These are phyloP conservation scores for Magnaporthiopsis incrustans DNA, from an alignment of 2,329 filamentous ascomycete species.

Conservation along the genomic window DNA sequence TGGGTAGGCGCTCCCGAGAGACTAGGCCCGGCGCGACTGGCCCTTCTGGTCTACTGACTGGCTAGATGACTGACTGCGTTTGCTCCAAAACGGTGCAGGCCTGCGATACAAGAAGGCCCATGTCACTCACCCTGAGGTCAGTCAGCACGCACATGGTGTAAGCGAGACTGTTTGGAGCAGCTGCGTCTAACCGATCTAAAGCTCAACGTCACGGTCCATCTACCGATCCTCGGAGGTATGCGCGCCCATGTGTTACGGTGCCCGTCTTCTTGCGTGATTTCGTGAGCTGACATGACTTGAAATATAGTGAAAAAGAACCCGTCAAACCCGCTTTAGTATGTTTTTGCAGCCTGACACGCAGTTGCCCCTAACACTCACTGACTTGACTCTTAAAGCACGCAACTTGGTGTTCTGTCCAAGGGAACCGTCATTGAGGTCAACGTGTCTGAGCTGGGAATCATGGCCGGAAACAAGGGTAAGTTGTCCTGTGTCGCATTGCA, in stretches of 20 bases:
- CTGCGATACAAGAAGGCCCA: conserved; percentile 73
- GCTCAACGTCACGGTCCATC: conserved; percentile 59
- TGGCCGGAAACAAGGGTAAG: conserved; percentile 7
- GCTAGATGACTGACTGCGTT: background rate
- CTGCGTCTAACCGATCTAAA: background rate
- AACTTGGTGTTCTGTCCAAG: conserved; percentile 79
- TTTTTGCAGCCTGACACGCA: conserved; percentile 53
- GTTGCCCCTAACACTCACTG: conserved; percentile 47
- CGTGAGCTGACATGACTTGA: conserved; percentile 52
- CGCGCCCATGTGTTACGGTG: conserved; percentile 39
- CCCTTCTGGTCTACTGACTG: background rate
- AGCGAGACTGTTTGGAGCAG: background rate
- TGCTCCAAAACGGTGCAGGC: conserved; percentile 10
- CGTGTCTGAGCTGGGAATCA: conserved; percentile 81
- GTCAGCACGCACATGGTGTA: no score
- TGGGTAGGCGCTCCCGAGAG: conserved; percentile 39
- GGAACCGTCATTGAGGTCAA: conserved; percentile 82
- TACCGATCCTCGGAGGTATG: conserved; percentile 62
- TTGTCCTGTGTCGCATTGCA: background rate
- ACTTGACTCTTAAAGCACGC: conserved; percentile 43
- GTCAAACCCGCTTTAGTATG: conserved; percentile 69
- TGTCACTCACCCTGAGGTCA: conserved; percentile 37
- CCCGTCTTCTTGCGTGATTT: background rate
- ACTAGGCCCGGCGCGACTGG: background rate
- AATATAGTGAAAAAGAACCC: conserved; percentile 60